These are phyloP conservation scores for Capronia coronata DNA, from an alignment of 2,329 filamentous ascomycete species.

Conservation along the genomic window DNA sequence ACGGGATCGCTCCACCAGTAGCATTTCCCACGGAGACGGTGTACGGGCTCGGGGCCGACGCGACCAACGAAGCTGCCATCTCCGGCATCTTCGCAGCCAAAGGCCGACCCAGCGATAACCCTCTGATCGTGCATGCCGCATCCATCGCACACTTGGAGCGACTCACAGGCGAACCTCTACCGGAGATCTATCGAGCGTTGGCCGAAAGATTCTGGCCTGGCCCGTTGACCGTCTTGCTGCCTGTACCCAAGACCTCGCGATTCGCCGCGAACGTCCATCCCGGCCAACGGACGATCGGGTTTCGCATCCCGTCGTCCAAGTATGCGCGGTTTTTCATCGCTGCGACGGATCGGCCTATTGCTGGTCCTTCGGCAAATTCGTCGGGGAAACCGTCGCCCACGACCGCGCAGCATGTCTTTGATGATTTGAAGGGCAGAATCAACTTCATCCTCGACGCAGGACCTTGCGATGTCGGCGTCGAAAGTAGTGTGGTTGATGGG, in stretches of 20 bases:
- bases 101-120: constrained; percentile 85
- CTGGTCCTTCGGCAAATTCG: constrained; percentile 89
- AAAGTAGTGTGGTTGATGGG: constrained; percentile 95
- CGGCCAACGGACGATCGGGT: constrained; percentile 75
- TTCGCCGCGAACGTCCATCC: constrained; percentile 91
- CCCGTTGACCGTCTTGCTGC: constrained; percentile 82
- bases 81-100: constrained; percentile 90
- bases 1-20: constrained; percentile 52
- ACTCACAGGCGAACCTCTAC: constrained; percentile 44
- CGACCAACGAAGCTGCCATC: constrained; percentile 75
- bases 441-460: constrained; percentile 86
- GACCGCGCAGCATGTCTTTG: constrained; percentile 76
- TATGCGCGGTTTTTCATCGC: constrained; percentile 86
- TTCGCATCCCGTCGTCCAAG: constrained; percentile 76
- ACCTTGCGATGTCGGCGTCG: constrained; percentile 77
- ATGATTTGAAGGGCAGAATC: constrained; percentile 77
- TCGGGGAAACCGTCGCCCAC: constrained; percentile 91
- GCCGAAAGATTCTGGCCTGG: constrained; percentile 89
- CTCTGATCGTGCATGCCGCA: constrained; percentile 79
- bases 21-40: constrained; percentile 98
- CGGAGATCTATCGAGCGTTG: constrained; percentile 67
- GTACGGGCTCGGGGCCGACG: constrained; percentile 93
- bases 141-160: constrained; percentile 25
- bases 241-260: constrained; percentile 60
- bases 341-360: constrained; percentile 68